Evolutionary conservation across 2,329 filamentous ascomycete genomes (phyloP).

Genomic region (Epichloe scottii): DNA sequence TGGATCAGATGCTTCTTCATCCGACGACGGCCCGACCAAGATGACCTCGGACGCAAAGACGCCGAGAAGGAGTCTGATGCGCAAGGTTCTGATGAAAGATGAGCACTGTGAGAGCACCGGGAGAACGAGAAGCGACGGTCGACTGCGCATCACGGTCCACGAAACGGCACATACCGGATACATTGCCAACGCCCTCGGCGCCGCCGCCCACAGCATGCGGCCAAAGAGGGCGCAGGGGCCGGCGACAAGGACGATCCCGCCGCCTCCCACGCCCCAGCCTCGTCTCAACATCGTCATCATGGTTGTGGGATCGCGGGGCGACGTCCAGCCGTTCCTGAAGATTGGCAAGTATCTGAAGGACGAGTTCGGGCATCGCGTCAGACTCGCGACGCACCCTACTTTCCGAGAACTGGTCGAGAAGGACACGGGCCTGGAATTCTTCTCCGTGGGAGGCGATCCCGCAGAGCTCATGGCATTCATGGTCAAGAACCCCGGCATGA

Average conservation of each 20-base stretch:
- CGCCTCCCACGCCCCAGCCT: slow-evolving; percentile 25
- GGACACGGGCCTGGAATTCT: slow-evolving; percentile 65
- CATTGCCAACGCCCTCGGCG: slow-evolving; percentile 60
- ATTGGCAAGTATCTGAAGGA: slow-evolving; percentile 62
- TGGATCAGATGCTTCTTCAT: slow-evolving; percentile 1
- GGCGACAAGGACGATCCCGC: slow-evolving; percentile 13
- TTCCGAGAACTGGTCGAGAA: slow-evolving; percentile 66
- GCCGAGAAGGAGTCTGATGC: not conserved
- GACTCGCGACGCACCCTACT: slow-evolving; percentile 66
- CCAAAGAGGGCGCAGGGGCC: slow-evolving; percentile 3
- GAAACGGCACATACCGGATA: slow-evolving; percentile 60
- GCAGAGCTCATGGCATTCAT: slow-evolving; percentile 78
- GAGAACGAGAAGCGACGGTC: slow-evolving; percentile 54
- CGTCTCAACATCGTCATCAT: slow-evolving; percentile 69
- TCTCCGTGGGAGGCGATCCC: slow-evolving; percentile 67
- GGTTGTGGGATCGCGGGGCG: slow-evolving; percentile 69
- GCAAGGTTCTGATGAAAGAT: slow-evolving; percentile 25
- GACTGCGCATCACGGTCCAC: slow-evolving; percentile 59
- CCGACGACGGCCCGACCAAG: not conserved
- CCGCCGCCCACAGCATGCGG: slow-evolving; percentile 35
- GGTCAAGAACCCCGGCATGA: slow-evolving; percentile 72
- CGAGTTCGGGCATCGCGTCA: slow-evolving; percentile 59
- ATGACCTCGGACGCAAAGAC: not conserved
- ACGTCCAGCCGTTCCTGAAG: slow-evolving; percentile 69
- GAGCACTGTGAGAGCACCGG: slow-evolving; percentile 53